Evolutionary conservation across 495 filamentous ascomycete species (phyloP).

Genomic region (Penicillium manginii): DNA sequence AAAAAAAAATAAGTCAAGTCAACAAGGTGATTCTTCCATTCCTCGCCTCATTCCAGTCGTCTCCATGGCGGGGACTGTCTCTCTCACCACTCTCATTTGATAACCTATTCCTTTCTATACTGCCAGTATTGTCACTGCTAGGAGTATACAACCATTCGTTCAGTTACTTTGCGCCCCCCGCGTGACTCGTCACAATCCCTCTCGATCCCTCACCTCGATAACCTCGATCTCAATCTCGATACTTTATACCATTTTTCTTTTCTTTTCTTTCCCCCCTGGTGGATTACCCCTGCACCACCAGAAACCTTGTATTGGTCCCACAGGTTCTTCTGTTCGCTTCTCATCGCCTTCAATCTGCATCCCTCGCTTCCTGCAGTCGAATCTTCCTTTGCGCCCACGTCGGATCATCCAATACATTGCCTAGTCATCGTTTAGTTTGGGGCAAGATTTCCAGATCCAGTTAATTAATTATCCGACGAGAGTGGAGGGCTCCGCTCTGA

Average conservation of each 20-base stretch:
- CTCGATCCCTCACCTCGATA: conserved; percentile 7
- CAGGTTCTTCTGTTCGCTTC: conserved; percentile 13
- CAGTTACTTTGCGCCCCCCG: background rate
- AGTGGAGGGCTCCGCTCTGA: conserved; percentile 19
- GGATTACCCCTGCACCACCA: background rate
- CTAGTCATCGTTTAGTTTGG: conserved; percentile 23
- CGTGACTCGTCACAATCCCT: conserved; percentile 5
- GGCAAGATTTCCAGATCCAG: conserved; percentile 7
- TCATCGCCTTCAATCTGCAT: conserved; percentile 17
- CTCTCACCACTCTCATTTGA: too few relatives aligned
- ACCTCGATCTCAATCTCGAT: conserved; percentile 2
- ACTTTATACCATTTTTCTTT: background rate
- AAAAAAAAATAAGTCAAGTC: background rate
- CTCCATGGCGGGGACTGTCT: background rate
- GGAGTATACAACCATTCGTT: too few relatives aligned
- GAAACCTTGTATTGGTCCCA: conserved; percentile 18
- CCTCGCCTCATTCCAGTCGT: conserved; percentile 17
- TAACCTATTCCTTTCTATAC: too few relatives aligned
- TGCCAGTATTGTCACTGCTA: too few relatives aligned
- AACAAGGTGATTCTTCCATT: conserved; percentile 14
- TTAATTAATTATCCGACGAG: conserved; percentile 24
- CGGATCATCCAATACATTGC: conserved; percentile 25
- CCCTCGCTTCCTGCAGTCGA: conserved; percentile 31
- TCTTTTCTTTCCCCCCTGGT: conserved; percentile 16
- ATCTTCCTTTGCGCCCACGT: conserved; percentile 6